phyloP scores from a whole-genome alignment of 2,329 filamentous ascomycete genomes.

The Rhynchosporium secalis region DNA sequence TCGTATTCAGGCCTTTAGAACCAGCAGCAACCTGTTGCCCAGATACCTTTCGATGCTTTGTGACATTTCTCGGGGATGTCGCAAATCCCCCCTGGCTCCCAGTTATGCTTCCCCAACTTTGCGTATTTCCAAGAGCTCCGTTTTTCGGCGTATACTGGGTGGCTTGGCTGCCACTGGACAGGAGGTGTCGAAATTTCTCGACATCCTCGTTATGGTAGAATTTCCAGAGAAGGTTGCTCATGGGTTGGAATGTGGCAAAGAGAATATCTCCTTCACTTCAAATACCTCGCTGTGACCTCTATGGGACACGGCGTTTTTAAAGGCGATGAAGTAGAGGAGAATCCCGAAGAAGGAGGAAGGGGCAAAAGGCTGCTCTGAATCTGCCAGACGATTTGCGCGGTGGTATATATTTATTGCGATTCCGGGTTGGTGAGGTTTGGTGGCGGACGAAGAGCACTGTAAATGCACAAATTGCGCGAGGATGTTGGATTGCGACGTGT shows the following conservation, averaged over 20 bases:
- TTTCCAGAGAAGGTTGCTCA: conserved; percentile 98
- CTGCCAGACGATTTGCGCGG: conserved; percentile 21
- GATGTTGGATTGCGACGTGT: background rate
- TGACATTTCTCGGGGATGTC: conserved; percentile 51
- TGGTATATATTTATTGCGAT: conserved; percentile 8
- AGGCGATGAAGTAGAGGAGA: conserved; percentile 60
- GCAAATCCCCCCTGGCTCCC: conserved; percentile 38
- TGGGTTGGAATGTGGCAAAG: conserved; percentile 53
- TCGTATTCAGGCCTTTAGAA: conserved; percentile 46
- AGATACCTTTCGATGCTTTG: conserved; percentile 55
- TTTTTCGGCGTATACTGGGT: conserved; percentile 56
- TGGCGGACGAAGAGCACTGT: background rate
- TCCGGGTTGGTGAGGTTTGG: background rate
- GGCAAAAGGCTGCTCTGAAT: conserved; percentile 11
- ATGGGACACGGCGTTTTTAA: conserved; percentile 89
- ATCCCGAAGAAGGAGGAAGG: conserved; percentile 36
- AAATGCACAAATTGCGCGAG: background rate
- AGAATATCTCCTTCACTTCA: conserved; percentile 41
- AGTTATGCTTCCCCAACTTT: conserved; percentile 44
- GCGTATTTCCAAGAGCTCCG: conserved; percentile 42
- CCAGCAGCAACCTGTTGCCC: conserved; percentile 49
- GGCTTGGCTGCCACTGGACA: conserved; percentile 67
- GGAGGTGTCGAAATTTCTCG: conserved; percentile 86
- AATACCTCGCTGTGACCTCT: conserved; percentile 87
- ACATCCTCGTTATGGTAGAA: conserved; percentile 97